Percentiles rank a stretch among this genome's conserved stretches.
Evolutionary conservation across 352 stramenopile species (phyloP).

Genomic region (Phytopythium oedochilum): DNA sequence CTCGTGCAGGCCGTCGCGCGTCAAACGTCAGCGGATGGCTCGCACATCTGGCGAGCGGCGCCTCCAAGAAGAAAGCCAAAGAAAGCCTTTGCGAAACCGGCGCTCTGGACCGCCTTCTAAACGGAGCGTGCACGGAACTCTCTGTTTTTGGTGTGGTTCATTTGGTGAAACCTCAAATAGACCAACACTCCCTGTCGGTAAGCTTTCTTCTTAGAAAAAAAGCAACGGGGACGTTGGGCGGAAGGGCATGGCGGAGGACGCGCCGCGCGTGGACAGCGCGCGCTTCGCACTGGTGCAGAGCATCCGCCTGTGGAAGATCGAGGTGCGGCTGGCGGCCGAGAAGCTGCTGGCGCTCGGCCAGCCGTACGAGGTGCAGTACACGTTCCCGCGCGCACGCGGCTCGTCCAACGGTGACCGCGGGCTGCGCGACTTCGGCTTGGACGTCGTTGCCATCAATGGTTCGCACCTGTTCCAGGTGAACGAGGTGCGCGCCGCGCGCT

Average conservation of each 20-base stretch:
- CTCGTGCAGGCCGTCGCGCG: no score
- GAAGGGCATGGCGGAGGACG: not conserved
- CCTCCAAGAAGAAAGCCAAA: no score
- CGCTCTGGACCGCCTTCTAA: not conserved
- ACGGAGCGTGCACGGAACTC: not conserved
- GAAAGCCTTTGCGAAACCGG: not conserved
- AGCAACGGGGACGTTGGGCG: not conserved
- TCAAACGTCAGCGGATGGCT: not conserved
- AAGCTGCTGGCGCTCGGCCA: conserved; percentile 58
- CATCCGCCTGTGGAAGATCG: conserved; percentile 40
- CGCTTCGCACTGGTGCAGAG: conserved; percentile 34
- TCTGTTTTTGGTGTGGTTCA: not conserved
- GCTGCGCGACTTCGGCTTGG: conserved; percentile 37
- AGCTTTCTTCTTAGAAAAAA: no score
- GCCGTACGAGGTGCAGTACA: conserved; percentile 51
- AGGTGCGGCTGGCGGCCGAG: conserved; percentile 34
- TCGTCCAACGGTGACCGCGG: not conserved
- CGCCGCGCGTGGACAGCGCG: conserved; percentile 9
- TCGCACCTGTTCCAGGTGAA: conserved; percentile 50
- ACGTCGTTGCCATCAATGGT: conserved; percentile 37
- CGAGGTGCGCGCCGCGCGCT: conserved; percentile 32
- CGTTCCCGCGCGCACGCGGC: conserved; percentile 17
- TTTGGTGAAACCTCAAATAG: no score
- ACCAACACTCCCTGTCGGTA: no score
- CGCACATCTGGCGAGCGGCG: not conserved